Evolutionary conservation across 2,329 filamentous ascomycete genomes (phyloP).

Genomic region (Dactylonectria macrodidyma): DNA sequence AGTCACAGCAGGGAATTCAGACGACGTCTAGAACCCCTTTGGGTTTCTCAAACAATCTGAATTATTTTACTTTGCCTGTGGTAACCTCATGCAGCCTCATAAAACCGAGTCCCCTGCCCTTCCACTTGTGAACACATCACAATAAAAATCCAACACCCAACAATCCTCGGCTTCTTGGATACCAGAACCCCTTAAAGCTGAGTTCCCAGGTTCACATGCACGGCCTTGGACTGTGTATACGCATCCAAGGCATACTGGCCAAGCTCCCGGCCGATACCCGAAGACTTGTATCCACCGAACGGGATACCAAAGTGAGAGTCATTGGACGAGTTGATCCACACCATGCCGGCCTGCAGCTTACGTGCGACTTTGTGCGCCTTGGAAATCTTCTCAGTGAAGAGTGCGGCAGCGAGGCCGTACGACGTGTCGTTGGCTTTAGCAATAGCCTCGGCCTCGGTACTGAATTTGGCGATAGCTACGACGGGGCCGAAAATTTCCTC

Average conservation of each 20-base stretch:
- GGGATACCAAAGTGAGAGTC: slow-evolving; percentile 36
- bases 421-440: slow-evolving; percentile 54
- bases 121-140: background rate
- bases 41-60: too few relatives aligned
- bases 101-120: too few relatives aligned
- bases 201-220: slow-evolving; percentile 26
- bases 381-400: slow-evolving; percentile 67
- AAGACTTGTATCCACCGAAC: slow-evolving; percentile 37
- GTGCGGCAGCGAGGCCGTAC: slow-evolving; percentile 66
- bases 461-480: slow-evolving; percentile 36
- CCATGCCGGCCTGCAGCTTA: slow-evolving; percentile 65
- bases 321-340: slow-evolving; percentile 50
- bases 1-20: too few relatives aligned
- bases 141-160: background rate
- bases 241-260: slow-evolving; percentile 26
- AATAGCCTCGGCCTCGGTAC: slow-evolving; percentile 32
- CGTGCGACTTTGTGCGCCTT: slow-evolving; percentile 54
- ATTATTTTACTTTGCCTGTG: too few relatives aligned
- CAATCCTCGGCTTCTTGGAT: background rate
- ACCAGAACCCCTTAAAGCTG: background rate
- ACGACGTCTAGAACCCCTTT: too few relatives aligned
- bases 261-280: slow-evolving; percentile 25
- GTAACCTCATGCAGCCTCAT: too few relatives aligned
- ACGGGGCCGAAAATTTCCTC: slow-evolving; percentile 45
- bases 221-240: slow-evolving; percentile 26